These are phyloP conservation scores for Trichosporon sp. DNA, from an alignment of 1,284 basidiomycete species.

Conservation along the genomic window DNA sequence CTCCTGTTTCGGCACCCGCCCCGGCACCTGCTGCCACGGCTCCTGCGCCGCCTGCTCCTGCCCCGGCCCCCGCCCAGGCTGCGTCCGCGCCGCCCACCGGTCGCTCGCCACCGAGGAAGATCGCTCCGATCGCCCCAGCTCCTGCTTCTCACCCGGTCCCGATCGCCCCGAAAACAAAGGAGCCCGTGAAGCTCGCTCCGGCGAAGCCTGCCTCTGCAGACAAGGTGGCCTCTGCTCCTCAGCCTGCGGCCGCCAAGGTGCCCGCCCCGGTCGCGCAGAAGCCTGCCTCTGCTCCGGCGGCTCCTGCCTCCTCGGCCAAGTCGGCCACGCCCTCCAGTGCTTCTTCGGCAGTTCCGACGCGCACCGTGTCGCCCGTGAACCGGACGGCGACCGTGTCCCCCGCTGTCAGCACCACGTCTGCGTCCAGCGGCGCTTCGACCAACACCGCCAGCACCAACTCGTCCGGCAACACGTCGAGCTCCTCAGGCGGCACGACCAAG, in stretches of 20 bases:
- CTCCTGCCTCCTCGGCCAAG: neutral
- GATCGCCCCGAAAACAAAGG: conserved; percentile 1
- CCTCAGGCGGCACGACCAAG: conserved; percentile 26
- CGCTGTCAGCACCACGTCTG: neutral
- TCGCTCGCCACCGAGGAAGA: neutral
- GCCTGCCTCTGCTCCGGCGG: conserved; percentile 5
- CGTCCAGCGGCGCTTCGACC: conserved; percentile 6
- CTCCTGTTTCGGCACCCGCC: conserved; percentile 7
- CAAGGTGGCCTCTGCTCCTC: neutral
- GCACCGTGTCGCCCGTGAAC: conserved; percentile 18
- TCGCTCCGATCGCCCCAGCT: neutral
- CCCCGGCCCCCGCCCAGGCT: neutral
- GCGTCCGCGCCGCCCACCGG: neutral
- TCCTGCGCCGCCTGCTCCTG: neutral
- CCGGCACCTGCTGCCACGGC: neutral
- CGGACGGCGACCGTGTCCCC: conserved; percentile 16
- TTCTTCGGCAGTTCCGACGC: conserved; percentile 3
- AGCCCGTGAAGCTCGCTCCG: neutral
- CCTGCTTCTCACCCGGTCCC: neutral
- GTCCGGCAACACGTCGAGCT: conserved; percentile 6
- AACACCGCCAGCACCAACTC: conserved; percentile 5
- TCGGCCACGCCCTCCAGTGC: neutral
- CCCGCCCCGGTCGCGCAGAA: neutral
- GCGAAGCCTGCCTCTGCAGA: neutral
- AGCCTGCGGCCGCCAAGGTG: neutral